Evolutionary conservation across 768 basidiomycete genomes (phyloP).

Genomic region (Xerocomellus amylosporus): DNA sequence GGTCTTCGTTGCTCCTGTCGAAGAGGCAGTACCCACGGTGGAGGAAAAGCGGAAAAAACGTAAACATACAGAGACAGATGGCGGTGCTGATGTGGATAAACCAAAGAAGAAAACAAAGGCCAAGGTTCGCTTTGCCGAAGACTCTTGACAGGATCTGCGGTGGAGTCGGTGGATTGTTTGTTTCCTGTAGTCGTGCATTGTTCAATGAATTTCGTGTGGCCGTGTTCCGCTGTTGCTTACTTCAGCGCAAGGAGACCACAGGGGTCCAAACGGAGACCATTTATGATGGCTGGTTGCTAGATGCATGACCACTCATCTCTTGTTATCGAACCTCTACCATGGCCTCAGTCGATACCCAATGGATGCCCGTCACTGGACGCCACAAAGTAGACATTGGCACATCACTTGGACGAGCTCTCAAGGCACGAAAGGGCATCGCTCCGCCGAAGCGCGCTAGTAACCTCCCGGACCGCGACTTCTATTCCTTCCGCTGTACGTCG

Average conservation of each 20-base stretch:
- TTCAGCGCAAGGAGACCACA: slow-evolving; percentile 22
- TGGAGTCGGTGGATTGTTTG: not conserved
- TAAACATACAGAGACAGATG: slow-evolving; percentile 42
- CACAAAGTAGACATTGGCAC: slow-evolving; percentile 59
- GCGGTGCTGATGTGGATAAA: slow-evolving; percentile 36
- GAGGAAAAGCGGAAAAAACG: slow-evolving; percentile 71
- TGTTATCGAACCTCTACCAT: slow-evolving; percentile 37
- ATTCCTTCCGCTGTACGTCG: slow-evolving; percentile 71
- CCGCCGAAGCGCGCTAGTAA: slow-evolving; percentile 39
- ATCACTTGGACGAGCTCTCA: slow-evolving; percentile 63
- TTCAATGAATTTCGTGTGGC: not conserved
- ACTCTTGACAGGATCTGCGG: slow-evolving; percentile 4
- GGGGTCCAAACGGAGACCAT: slow-evolving; percentile 10
- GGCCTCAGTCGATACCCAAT: slow-evolving; percentile 43
- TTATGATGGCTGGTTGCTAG: slow-evolving; percentile 11
- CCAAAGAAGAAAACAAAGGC: slow-evolving; percentile 40
- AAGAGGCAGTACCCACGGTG: slow-evolving; percentile 67
- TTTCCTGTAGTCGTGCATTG: slow-evolving; percentile 8
- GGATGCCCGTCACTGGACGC: slow-evolving; percentile 60
- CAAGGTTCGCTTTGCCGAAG: slow-evolving; percentile 19
- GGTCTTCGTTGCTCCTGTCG: slow-evolving; percentile 85
- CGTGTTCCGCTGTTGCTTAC: slow-evolving; percentile 19
- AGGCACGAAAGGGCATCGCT: slow-evolving; percentile 58
- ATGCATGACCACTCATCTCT: slow-evolving; percentile 15
- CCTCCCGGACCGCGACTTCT: slow-evolving; percentile 66